Conservation (phyloP, 1,139 yeast species). For the Suhomyces bolitotheri region DNA sequence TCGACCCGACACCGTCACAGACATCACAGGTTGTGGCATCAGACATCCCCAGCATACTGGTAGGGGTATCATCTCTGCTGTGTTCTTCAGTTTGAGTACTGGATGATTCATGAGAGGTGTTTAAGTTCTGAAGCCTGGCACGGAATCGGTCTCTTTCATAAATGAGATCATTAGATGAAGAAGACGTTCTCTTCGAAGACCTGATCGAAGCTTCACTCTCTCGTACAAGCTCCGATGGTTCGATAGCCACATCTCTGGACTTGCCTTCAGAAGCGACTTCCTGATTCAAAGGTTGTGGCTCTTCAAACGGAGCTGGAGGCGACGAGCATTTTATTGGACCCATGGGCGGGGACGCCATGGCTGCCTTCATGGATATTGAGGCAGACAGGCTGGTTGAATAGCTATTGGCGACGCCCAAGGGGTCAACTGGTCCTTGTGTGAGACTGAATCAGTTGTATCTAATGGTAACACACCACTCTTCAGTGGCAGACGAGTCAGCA, state of each 20-base stretch:
- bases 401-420: background rate
- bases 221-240: too few relatives aligned
- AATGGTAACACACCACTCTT: too few relatives aligned
- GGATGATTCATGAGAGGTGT: conserved; percentile 16
- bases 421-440: too few relatives aligned
- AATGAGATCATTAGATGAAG: conserved; percentile 43
- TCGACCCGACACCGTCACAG: conserved; percentile 39
- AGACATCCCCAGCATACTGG: background rate
- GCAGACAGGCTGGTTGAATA: conserved; percentile 5
- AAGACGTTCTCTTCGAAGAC: conserved; percentile 38
- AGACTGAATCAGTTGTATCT: too few relatives aligned
- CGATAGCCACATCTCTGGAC: too few relatives aligned
- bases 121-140: conserved; percentile 42
- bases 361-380: conserved; percentile 1
- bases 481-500: too few relatives aligned
- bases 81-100: background rate
- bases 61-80: background rate
- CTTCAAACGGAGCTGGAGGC: conserved; percentile 2
- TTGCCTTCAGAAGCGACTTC: too few relatives aligned
- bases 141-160: conserved; percentile 48
- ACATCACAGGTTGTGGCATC: conserved; percentile 30
- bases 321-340: conserved; percentile 1
- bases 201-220: too few relatives aligned
- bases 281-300: too few relatives aligned
- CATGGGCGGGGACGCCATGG: conserved; percentile 1